Evolutionary conservation across 1,139 yeast species (phyloP).

Genomic region (Citeromyces hawaiiensis): DNA sequence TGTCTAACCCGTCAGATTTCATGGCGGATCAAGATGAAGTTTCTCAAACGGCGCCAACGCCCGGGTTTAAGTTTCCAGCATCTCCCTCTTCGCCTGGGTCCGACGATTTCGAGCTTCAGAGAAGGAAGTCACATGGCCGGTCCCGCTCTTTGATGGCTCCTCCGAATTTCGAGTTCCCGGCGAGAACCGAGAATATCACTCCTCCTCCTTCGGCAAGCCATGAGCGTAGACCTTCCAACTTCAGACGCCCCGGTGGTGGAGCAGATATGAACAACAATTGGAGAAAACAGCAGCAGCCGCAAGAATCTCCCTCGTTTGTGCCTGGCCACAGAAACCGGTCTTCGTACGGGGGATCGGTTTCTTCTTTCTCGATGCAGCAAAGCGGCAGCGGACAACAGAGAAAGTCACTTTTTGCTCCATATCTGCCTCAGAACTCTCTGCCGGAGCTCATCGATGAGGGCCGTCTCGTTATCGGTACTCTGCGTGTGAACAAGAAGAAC

Average conservation of each 20-base stretch:
- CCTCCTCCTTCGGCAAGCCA: slow-evolving; percentile 6
- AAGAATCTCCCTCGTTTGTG: slow-evolving; percentile 47
- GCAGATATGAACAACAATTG: slow-evolving; percentile 41
- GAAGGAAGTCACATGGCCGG: slow-evolving; percentile 3
- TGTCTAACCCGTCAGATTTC: slow-evolving; percentile 11
- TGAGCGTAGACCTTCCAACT: slow-evolving; percentile 20
- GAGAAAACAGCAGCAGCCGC: slow-evolving; percentile 27
- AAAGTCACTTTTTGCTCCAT: slow-evolving; percentile 90
- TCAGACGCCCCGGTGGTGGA: slow-evolving; percentile 29
- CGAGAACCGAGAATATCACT: slow-evolving; percentile 12
- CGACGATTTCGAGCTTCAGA: slow-evolving; percentile 7
- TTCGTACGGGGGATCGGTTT: slow-evolving; percentile 50
- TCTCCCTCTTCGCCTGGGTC: slow-evolving; percentile 12
- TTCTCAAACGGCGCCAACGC: slow-evolving; percentile 19
- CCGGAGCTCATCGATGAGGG: slow-evolving; percentile 89
- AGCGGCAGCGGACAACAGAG: slow-evolving; percentile 28
- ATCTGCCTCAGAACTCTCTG: slow-evolving; percentile 82
- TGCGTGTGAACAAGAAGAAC: slow-evolving; percentile 89
- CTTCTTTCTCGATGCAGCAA: slow-evolving; percentile 31
- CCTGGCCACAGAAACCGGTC: slow-evolving; percentile 78
- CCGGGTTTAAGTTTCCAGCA: slow-evolving; percentile 13
- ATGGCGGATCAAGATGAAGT: slow-evolving; percentile 3
- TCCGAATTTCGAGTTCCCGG: slow-evolving; percentile 26
- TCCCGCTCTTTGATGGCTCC: slow-evolving; percentile 15
- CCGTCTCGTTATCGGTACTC: slow-evolving; percentile 78